Base-by-base conservation (phyloP, 257 asterid genomes). In the Echium plantagineum region DNA sequence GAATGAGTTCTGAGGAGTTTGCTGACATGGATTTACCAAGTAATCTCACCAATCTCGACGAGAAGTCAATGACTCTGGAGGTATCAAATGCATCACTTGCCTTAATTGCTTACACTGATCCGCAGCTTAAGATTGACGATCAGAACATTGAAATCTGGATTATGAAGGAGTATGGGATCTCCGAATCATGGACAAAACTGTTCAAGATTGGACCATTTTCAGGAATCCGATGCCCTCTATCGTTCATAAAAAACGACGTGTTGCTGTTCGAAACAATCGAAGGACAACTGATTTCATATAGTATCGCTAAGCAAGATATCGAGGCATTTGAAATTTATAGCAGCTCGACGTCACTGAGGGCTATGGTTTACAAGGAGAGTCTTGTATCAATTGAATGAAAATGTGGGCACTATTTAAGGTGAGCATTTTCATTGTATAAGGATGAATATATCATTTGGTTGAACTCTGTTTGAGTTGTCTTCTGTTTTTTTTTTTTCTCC, bases 121-220 rank as follows among this genome's bases (percentile, higher is more conserved):
- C 30, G 0, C 16, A n/a, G 16, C 22, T 6, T 35, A 12, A 49
- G 5, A n/a, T 18, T 10, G 52, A 15, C 4, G 21, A 32, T 1
- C 46, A 5, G 9, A 1, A 9, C 15, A 38, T 20, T 4, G 63
- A 42, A 7, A 16, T 42, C 5, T 60, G 55, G 63, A 26, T 60
- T n/a, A 60, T 42, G 63, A 18, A 12, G 30, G 51, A 60, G 47
- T 60, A 60, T 21, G 55, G 63, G 16, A 53, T 60, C 2, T 7
- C n/a, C 1, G 54, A 20, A 49, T 60, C 63, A 18, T 42, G 63
- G 72, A 65, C 57, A 52, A 60, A 61, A 60, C 9, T 16, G 8
- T 15, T 52, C 56, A 15, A 8, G 2, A 17, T 52, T 3, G 56
- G 56, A 16, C 21, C 56, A 1, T 10, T 52, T 18, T 3, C 21